Percentiles rank a stretch among this genome's conserved stretches.
phyloP scores from a whole-genome alignment of 148 eudicot species.

The Silene uniflora region DNA sequence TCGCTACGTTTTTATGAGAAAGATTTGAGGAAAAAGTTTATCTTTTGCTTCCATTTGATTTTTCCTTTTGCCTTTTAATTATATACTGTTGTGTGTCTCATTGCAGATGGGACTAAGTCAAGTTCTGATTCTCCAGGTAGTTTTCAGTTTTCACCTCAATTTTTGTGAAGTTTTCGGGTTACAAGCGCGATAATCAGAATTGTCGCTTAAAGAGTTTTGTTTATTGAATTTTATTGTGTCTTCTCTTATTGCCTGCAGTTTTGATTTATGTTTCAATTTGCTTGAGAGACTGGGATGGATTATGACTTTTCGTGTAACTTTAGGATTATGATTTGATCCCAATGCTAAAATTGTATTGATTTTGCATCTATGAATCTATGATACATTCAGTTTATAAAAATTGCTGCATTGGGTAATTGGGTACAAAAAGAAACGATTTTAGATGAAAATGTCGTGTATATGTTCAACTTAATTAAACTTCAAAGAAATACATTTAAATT shows the following conservation, averaged over 20 bases:
- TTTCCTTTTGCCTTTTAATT: not conserved
- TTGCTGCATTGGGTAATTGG: not conserved
- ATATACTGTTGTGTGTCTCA: not conserved
- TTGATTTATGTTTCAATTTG: not conserved
- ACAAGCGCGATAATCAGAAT: not conserved
- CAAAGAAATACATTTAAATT: not conserved
- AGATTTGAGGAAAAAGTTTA: no score
- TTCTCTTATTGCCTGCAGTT: no score
- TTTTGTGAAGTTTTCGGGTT: not conserved
- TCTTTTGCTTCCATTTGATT: not conserved
- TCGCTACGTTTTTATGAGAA: not conserved
- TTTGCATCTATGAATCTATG: no score
- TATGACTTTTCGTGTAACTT: not conserved
- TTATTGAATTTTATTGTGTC: no score
- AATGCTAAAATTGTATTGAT: not conserved
- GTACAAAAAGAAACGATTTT: not conserved
- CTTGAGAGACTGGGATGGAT: not conserved
- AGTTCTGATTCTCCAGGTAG: slow-evolving; percentile 16
- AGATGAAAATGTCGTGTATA: not conserved
- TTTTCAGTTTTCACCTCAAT: not conserved
- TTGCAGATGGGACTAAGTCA: slow-evolving; percentile 34
- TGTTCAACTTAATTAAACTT: not conserved
- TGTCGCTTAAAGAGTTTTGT: not conserved
- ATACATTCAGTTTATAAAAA: no score
- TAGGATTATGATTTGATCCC: no score